Evolutionary conservation across 2,329 filamentous ascomycete species (phyloP).

Genomic region (Cytospora piceae): DNA sequence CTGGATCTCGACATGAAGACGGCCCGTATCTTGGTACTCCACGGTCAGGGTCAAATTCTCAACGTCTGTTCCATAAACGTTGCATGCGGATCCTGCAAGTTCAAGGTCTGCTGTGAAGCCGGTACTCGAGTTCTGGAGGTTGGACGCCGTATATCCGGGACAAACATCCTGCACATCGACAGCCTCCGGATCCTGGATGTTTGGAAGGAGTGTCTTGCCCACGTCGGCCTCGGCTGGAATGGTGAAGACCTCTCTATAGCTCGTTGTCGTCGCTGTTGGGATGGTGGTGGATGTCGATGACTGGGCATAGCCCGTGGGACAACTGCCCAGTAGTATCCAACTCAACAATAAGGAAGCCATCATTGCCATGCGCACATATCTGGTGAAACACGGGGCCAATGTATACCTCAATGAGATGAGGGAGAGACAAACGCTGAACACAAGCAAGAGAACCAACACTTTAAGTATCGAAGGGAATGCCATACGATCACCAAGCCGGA

Average conservation of each 20-base stretch:
- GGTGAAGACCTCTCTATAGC: constrained; percentile 27
- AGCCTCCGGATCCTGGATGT: constrained; percentile 28
- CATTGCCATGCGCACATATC: constrained; percentile 15
- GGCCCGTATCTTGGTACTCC: constrained; percentile 48
- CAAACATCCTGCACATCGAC: constrained; percentile 44
- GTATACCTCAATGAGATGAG: constrained; percentile 9
- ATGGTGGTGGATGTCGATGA: not conserved
- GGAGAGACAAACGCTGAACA: constrained; percentile 14
- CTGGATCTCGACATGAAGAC: constrained; percentile 71
- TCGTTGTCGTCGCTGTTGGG: constrained; percentile 20
- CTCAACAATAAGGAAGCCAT: constrained; percentile 24
- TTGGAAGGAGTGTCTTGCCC: constrained; percentile 25
- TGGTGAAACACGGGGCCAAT: constrained; percentile 11
- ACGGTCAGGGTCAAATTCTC: constrained; percentile 44
- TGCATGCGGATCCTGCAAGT: constrained; percentile 70
- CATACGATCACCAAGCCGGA: constrained; percentile 11
- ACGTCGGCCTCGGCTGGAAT: constrained; percentile 25
- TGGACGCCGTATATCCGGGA: constrained; percentile 68
- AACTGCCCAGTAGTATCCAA: constrained; percentile 15
- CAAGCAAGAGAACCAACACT: not conserved
- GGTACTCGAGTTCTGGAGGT: constrained; percentile 55
- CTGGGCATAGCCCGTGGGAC: constrained; percentile 13
- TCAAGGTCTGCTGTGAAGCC: constrained; percentile 70
- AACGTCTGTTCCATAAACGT: constrained; percentile 76
- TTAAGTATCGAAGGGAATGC: constrained; percentile 15